phyloP scores from a whole-genome alignment of 2,329 filamentous ascomycete species.

The Apiospora saccharicola region DNA sequence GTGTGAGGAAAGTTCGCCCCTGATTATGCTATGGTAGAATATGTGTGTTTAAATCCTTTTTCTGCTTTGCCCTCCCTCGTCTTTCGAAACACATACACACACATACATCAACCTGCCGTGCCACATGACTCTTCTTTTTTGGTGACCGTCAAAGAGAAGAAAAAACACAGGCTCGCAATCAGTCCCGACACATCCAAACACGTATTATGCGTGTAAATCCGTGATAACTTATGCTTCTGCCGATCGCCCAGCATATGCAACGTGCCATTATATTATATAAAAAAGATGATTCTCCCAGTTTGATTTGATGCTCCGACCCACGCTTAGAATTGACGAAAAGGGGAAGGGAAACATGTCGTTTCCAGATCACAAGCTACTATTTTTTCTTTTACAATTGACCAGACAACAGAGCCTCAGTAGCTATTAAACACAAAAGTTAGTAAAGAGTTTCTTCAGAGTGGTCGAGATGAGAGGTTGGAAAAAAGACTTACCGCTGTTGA shows the following conservation, averaged over 20 bases:
- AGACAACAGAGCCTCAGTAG: constrained; percentile 80
- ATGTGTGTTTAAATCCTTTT: not conserved
- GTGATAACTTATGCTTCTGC: constrained; percentile 11
- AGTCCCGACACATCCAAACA: not conserved
- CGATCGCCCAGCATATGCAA: constrained; percentile 23
- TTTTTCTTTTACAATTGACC: constrained; percentile 68
- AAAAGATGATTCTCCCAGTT: constrained; percentile 2
- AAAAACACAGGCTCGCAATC: not conserved
- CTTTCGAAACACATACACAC: not conserved
- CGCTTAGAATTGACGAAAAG: constrained; percentile 9
- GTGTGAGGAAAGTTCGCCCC: not conserved
- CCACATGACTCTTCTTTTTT: not conserved
- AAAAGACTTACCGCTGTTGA: constrained; percentile 80
- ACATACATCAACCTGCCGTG: not conserved
- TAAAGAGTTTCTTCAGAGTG: constrained; percentile 33
- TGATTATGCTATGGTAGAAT: constrained; percentile 12
- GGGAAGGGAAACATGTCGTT: constrained; percentile 5
- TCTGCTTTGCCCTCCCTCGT: not conserved
- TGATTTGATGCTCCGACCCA: constrained; percentile 20
- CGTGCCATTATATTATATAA: constrained; percentile 24
- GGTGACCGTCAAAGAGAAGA: not conserved
- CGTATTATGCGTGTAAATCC: not conserved
- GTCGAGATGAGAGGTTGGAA: not conserved
- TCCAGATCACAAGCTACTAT: not conserved
- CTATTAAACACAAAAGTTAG: constrained; percentile 46